Percentiles rank a stretch among this genome's conserved stretches.
These are phyloP conservation scores for Syzygium grande DNA, from an alignment of 345 rosid species.

Conservation along the genomic window DNA sequence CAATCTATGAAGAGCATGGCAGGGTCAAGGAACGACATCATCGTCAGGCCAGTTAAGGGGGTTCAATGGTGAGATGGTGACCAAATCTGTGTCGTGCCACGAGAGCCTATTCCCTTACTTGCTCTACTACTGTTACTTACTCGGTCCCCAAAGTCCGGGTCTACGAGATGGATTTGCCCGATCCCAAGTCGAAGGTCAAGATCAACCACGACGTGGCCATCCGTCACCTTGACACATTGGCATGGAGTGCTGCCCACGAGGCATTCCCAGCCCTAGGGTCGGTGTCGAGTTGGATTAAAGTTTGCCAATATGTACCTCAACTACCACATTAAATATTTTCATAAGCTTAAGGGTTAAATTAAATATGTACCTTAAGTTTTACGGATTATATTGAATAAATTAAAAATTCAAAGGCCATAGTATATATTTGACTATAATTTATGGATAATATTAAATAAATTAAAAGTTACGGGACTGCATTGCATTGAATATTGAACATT, in stretches of 20 bases:
- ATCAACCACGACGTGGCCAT: slow-evolving; percentile 40
- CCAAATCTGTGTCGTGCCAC: slow-evolving; percentile 35
- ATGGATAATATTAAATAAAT: no score
- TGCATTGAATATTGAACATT: no score
- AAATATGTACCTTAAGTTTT: no score
- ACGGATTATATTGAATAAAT: no score
- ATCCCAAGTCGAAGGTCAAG: slow-evolving; percentile 14
- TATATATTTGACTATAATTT: no score
- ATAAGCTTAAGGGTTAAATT: no score
- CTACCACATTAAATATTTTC: no score
- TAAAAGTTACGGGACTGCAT: no score
- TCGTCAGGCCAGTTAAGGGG: slow-evolving; percentile 22
- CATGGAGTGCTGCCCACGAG: slow-evolving; percentile 34
- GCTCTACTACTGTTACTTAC: slow-evolving; percentile 27
- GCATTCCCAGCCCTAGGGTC: slow-evolving; percentile 30
- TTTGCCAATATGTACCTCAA: no score
- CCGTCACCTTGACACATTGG: slow-evolving; percentile 35
- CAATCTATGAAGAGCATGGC: slow-evolving; percentile 20
- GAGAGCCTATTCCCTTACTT: slow-evolving; percentile 35
- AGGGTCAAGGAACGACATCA: slow-evolving; percentile 16
- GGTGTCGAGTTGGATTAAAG: no score
- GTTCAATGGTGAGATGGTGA: slow-evolving; percentile 23
- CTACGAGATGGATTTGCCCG: slow-evolving; percentile 10
- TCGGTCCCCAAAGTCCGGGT: slow-evolving; percentile 31
- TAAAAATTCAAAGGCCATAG: rapidly evolving